Evolutionary conservation across 2,329 filamentous ascomycete genomes (phyloP), one percentile per base, ranked within the genome.

Genomic region (Thermomyces lanuginosus): DNA sequence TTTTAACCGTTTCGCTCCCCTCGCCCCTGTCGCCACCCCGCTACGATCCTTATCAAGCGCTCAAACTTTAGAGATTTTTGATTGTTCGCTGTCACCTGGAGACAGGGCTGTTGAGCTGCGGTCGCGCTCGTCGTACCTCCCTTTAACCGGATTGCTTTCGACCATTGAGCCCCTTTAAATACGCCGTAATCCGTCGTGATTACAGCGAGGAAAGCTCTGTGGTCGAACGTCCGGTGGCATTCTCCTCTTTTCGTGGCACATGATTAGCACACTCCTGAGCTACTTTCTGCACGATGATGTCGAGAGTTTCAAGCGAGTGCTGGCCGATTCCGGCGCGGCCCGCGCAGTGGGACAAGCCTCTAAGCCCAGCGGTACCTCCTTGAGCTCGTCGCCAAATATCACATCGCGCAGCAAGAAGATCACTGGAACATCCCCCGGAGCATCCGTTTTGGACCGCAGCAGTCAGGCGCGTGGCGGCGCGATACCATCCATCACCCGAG

Each of bases 241-340:
- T n/a, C n/a, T n/a, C n/a, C n/a, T n/a, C 28, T 42, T 44, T 32
- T 45, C 41, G 42, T 55, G 51, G 60, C 72, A 72, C 72, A 89
- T 95, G 86, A 95, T 81, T 76, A 77, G 83, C 64, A 71, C 78
- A 70, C 73, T 98, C 56, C 93, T 86, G 86, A 84, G 83, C 69
- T 81, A 72, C 55, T 95, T 86, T 55, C 77, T 91, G 65, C 78
- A 93, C 72, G 80, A 93, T 69, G 83, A 98, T 72, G 78, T 92
- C 72, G 84, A 92, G 54, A 73, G 64, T 51, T 95, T 98, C 69
- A 77, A 79, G 61, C 77, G 76, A 63, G 70, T 91, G 50, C 69
- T 98, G 68, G 75, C 75, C 48, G 72, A 71, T 53, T 66, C 76
- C 57, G 64, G 66, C 48, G 66, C 58, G 65, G 60, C 48, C 22